phyloP scores from a whole-genome alignment of 257 asterid species.

The Solanum paucissectum region DNA sequence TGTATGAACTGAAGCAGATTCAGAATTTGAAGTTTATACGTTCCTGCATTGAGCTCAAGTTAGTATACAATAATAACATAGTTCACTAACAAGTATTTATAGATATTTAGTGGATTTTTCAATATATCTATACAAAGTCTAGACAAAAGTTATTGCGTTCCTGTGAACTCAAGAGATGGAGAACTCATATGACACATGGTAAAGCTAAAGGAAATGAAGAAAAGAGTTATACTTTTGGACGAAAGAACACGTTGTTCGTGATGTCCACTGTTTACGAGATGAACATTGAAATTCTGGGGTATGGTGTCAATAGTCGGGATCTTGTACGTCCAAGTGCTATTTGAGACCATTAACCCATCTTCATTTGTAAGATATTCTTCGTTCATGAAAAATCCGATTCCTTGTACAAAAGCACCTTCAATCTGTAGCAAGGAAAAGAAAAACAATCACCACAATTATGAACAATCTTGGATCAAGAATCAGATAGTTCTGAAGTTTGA shows the following conservation, averaged over 20 bases:
- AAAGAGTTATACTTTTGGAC: slow-evolving; percentile 43
- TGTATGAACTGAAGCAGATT: background rate
- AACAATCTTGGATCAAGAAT: background rate
- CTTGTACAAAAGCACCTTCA: slow-evolving; percentile 87
- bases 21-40: background rate
- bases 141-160: background rate
- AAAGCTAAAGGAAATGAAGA: background rate
- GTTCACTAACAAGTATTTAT: background rate
- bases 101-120: background rate
- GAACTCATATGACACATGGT: background rate
- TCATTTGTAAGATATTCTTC: slow-evolving; percentile 56
- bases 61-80: background rate
- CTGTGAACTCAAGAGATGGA: background rate
- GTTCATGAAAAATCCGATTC: slow-evolving; percentile 72
- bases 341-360: slow-evolving; percentile 41
- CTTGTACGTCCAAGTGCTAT: slow-evolving; percentile 76
- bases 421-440: slow-evolving; percentile 27
- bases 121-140: background rate
- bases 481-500: background rate
- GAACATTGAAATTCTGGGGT: slow-evolving; percentile 52
- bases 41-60: background rate
- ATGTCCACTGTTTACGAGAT: slow-evolving; percentile 53
- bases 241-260: slow-evolving; percentile 62
- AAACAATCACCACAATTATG: background rate
- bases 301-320: slow-evolving; percentile 76